These are phyloP conservation scores for Pyrrhoderma noxium DNA, from an alignment of 1,284 basidiomycete genomes.

Conservation along the genomic window DNA sequence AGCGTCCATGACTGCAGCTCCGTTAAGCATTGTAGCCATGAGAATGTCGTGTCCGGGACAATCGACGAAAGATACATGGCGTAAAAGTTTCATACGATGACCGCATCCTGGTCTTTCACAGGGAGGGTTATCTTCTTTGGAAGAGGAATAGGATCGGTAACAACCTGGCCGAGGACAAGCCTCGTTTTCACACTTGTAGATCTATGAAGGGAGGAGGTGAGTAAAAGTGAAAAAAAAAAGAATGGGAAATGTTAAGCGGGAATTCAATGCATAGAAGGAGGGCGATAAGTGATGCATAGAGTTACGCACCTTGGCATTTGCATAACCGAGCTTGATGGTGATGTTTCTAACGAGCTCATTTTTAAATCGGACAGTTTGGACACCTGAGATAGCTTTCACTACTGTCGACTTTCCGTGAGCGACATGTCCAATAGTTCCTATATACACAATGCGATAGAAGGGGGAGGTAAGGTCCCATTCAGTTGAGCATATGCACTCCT, in stretches of 20 bases:
- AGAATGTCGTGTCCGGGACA: conserved; percentile 94
- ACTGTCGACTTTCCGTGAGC: conserved; percentile 99
- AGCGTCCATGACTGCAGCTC: conserved; percentile 99
- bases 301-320: conserved; percentile 90
- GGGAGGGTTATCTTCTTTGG: conserved; percentile 89
- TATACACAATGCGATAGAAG: neutral
- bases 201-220: conserved; percentile 42
- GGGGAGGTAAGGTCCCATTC: neutral
- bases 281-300: neutral
- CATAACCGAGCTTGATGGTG: conserved; percentile 98
- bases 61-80: conserved; percentile 96
- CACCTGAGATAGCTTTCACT: conserved; percentile 98
- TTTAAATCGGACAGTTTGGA: conserved; percentile 98
- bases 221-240: neutral
- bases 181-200: conserved; percentile 95
- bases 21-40: conserved; percentile 99
- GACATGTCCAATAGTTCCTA: conserved; percentile 94
- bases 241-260: neutral
- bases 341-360: conserved; percentile 98
- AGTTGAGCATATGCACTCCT: conserved; percentile 10
- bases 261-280: conserved; percentile 9
- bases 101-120: conserved; percentile 93
- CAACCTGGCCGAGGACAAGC: conserved; percentile 90
- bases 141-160: conserved; percentile 89
- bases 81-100: conserved; percentile 83